Evolutionary conservation across 306 rosid genomes (phyloP), one percentile per base, ranked within the genome.

Genomic region (Corylus avellana): DNA sequence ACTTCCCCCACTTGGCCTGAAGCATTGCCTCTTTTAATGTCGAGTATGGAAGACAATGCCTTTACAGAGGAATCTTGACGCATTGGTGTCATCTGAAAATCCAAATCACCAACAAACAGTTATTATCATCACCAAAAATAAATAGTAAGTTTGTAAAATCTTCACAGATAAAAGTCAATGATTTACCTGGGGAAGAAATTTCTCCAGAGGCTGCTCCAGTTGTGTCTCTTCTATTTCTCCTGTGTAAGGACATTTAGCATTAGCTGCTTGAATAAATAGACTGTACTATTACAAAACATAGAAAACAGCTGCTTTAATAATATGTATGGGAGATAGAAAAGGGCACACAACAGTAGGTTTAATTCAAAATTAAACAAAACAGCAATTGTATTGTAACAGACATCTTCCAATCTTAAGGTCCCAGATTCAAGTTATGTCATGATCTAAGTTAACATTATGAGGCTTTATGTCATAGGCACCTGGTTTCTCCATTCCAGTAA

Each of bases 41-140:
- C 82, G 73, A 62, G 64, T 54, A 74, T 73, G 63, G 77, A 75
- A 79, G 89, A 74, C 68, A 86, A 71, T 53, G 86, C 80, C 83
- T 84, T 82, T 47, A 71, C 58, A 72, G 84, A 56, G 63, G 61
- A 73, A 84, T 85, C 84, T 76, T 72, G 85, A 81, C 79, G 73
- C 73, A 73, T 55, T 68, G 82, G 77, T 58, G 82, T 72, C 74
- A 76, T 77, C 98, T 94, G 88, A 87, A 88, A 39, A 78, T 55
- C 81, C 75, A 83, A 3, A 72, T 73, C 57, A 81, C 77, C 83
- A 76, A 73, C 57, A 84, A 77, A 77, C 74, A 73, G 32, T 72
- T 73, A 66, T 42, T 66, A 71, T 16, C 75, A 63, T 47, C 29
- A 78, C 44, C 69, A 59, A 48, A 58, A 77, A 67, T 20, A 22